Evolutionary conservation across 352 stramenopile genomes (phyloP), one percentile per base, ranked within the genome.

Genomic region (Pythium graminicola): DNA sequence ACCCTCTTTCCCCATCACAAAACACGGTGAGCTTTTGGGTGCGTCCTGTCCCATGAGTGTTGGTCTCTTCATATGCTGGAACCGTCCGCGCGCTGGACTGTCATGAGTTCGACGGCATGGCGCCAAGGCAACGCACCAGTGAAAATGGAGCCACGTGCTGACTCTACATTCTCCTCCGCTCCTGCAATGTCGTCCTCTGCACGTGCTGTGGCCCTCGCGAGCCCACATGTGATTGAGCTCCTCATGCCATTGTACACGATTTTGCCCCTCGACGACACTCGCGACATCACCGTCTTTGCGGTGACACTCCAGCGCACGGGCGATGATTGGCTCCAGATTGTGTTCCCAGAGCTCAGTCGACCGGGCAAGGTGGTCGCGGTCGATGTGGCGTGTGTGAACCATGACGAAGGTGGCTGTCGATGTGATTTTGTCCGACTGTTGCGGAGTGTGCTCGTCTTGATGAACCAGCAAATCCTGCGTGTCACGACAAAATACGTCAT

Each of bases 281-380:
- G 2, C 7, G 44, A 46, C 20, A 36, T 54, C 24, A 19, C 48
- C 5, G 32, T 44, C 20, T 23, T 38, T 17, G 35, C 33, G 22
- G 48, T 54, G 23, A 10, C 48, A 14, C 13, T 54, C 8, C 14
- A 8, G 16, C 16, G 16, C 24, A 29, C 20, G 0, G 26, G 23
- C 14, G 38, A 22, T 13, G 50, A 41, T 13, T 8, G n/a, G 22
- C 2, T 57, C 6, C 50, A 49, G 33, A n/a, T 57, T 17, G 36
- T 29, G 24, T 57, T 57, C 39, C 50, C 50, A 8, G 36, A 40
- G 50, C 50, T 57, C 50, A 57, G 50, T 41, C 16, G 27, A 3
- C 50, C 36, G 3, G 50, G 26, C 32, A 28, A 40, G 7, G 42
- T 49, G 38, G 5, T 49, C 17, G n/a, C 39, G 14, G 8, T 17